Base-by-base conservation (phyloP, 768 basidiomycete genomes). In the Termitomyces sp. region DNA sequence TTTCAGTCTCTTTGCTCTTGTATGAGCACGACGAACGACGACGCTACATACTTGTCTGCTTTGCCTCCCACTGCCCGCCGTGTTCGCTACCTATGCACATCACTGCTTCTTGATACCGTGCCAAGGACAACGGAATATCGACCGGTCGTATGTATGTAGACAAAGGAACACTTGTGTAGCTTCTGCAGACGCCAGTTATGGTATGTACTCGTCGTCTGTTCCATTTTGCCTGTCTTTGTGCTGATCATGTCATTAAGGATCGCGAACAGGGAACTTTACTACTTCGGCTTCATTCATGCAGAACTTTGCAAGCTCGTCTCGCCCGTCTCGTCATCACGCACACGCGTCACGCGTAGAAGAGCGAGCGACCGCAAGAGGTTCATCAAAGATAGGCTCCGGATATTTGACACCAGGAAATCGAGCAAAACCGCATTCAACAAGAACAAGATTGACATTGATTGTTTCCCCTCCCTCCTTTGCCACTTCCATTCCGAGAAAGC, bases 31-130 rank as follows among this genome's bases (percentile, higher is more conserved):
- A 2, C 67, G 58, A 56, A 33, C 13, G 58, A 68, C 35, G 59
- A n/a, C n/a, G n/a, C n/a, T n/a, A n/a, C n/a, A n/a, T n/a, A n/a
- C n/a, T n/a, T 74, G 28, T 53, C 61, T 24, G 48, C 33, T 16
- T 64, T 65, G 26, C 67, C 66, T 26, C 55, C 61, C 1, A 28
- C 59, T n/a, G 55, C 62, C 44, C 65, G 69, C 20, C 65, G 62
- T 22, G 69, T 73, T 20, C 64, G 65, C 24, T 66, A 69, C 35
- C 65, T 73, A 13, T 70, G 69, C 54, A 50, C 73, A 26, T 65
- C 68, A 12, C 59, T 61, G 51, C 62, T 65, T 54, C 57, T n/a
- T n/a, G n/a, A n/a, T n/a, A n/a, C n/a, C n/a, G 13, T 51, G 20
- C 30, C 38, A 12, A 57, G 14, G 35, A 61, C 43, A 49, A 55